Percentiles rank a stretch among this genome's conserved stretches.
phyloP scores from a whole-genome alignment of 1,139 yeast species.

The Arxiozyma bovina region DNA sequence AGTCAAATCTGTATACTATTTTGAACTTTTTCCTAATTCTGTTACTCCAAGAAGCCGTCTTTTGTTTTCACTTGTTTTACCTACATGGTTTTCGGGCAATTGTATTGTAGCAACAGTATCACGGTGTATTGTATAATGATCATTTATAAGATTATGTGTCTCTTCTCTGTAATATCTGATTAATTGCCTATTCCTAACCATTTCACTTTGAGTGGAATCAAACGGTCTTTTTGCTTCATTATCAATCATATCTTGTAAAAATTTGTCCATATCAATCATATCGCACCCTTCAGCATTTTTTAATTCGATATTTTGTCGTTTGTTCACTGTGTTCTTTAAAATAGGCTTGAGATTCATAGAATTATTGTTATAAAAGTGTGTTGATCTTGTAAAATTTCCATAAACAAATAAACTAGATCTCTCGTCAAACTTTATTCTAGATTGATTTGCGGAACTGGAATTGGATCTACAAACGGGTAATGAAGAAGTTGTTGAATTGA shows the following conservation, averaged over 20 bases:
- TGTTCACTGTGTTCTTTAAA: constrained; percentile 18
- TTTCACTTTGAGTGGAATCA: constrained; percentile 17
- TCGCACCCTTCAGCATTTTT: constrained; percentile 23
- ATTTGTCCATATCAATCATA: constrained; percentile 17
- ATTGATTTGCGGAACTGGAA: neutral
- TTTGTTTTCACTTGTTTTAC: neutral
- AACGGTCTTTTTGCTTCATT: constrained; percentile 18
- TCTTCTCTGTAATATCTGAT: constrained; percentile 7
- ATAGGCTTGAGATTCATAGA: constrained; percentile 15
- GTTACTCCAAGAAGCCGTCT: neutral
- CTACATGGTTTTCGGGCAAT: neutral
- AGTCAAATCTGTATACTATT: too few relatives aligned
- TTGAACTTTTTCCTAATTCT: neutral
- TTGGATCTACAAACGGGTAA: neutral
- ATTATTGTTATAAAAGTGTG: neutral
- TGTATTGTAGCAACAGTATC: neutral
- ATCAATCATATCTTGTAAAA: constrained; percentile 16
- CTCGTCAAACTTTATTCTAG: constrained; percentile 18
- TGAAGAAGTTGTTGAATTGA: neutral
- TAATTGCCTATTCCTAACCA: constrained; percentile 23
- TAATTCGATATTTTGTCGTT: constrained; percentile 17
- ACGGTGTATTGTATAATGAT: too few relatives aligned
- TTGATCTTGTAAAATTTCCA: constrained; percentile 8
- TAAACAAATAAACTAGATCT: constrained; percentile 22
- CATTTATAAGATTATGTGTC: neutral